A percentile compares a stretch with the other conserved stretches of the same genome.
phyloP scores from a whole-genome alignment of 148 eudicot genomes.

The Oxyria digyna region DNA sequence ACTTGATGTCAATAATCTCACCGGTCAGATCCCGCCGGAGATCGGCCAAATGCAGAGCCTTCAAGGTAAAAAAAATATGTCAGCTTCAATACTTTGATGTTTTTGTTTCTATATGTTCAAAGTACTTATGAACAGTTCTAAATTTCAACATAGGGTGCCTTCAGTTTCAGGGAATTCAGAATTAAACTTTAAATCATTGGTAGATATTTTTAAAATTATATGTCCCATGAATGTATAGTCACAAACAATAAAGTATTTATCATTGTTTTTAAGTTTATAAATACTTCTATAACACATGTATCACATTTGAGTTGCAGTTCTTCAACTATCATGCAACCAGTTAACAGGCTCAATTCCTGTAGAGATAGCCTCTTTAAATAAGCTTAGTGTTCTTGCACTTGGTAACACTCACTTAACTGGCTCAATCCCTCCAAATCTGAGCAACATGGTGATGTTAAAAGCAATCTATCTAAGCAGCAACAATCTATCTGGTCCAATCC shows the following conservation, averaged over 20 bases:
- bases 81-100: background rate
- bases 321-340: conserved; percentile 65
- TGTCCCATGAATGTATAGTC: background rate
- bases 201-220: too few relatives aligned
- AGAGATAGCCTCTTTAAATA: conserved; percentile 46
- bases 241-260: too few relatives aligned
- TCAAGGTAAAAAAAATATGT: conserved; percentile 36
- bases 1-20: conserved; percentile 59
- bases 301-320: conserved; percentile 30
- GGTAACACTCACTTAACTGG: conserved; percentile 56
- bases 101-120: background rate
- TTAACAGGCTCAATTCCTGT: conserved; percentile 63
- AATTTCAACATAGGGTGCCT: background rate
- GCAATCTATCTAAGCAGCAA: conserved; percentile 68
- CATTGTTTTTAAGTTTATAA: background rate
- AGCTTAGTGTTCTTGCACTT: conserved; percentile 40
- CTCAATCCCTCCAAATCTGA: conserved; percentile 51
- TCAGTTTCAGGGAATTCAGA: background rate
- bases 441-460: conserved; percentile 35
- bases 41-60: conserved; percentile 63
- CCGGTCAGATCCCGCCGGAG: conserved; percentile 49
- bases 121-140: background rate
- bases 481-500: conserved; percentile 65
- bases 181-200: background rate
- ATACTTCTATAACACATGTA: background rate